Base-by-base conservation (phyloP, 2,329 filamentous ascomycete species). In the Penicillium sclerotigenum region DNA sequence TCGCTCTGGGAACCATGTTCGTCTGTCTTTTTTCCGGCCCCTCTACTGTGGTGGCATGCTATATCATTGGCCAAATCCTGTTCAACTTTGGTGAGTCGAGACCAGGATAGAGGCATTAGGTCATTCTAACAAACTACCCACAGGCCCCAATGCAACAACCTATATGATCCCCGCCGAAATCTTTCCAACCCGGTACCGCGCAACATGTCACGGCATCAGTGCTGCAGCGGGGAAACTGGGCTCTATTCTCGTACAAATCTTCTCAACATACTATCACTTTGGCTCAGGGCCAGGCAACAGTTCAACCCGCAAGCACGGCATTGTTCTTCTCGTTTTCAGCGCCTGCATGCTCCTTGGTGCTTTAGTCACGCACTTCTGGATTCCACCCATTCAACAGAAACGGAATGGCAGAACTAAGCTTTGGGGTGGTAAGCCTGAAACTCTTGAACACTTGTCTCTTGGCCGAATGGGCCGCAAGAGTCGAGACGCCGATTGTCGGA, bases 171-270 rank as follows among this genome's bases (percentile, higher is more conserved):
- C 81, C n/a, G 80, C 80, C 13, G 81, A 83, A 59, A 75, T 82
- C 49, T 84, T 83, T 59, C 81, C 81, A 4, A 83, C 81, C 0
- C 73, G 78, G 18, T 83, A 83, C 62, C 76, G 81, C 18, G 80
- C 75, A 50, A 80, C 79, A 1, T 80, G 77, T 57, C 79, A 83
- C 63, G 81, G 81, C 20, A 76, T 83, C 57, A 76, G 77, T 28
- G 81, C 81, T n/a, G 81, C 75, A 1, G 66, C 74, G 1, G 81
- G 81, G 4, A 83, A 83, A 63, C 66, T 83, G 0, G 81, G 81
- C 18, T 80, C 80, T 0, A 73, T 77, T 48, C 65, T 76, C 14
- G 73, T 77, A 20, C 74, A 76, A 54, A 49, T 76, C 22, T 73
- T 76, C 48, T 73, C 70, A 1, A 65, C 70, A 0, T 75, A 76